Evolutionary conservation across 2,329 filamentous ascomycete species (phyloP).

Genomic region (Fusarium brevicatenulatum): DNA sequence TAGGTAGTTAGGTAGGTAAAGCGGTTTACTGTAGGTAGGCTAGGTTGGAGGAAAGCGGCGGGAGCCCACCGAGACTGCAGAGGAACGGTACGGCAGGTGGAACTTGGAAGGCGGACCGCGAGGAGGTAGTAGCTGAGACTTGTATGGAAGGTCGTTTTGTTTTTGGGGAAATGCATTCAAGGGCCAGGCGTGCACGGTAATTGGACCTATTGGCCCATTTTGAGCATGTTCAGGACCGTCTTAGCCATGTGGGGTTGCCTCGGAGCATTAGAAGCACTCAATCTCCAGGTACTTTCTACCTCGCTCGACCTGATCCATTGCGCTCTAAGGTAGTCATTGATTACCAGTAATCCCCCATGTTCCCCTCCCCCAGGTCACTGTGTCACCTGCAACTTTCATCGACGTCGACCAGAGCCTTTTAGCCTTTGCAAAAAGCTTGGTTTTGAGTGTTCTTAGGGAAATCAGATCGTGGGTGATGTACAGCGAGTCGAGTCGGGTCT

Average conservation of each 20-base stretch:
- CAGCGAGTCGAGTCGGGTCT: background rate
- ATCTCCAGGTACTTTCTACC: constrained; percentile 24
- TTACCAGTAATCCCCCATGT: constrained; percentile 9
- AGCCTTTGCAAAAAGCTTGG: constrained; percentile 15
- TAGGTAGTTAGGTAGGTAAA: constrained; percentile 17
- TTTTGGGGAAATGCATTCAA: constrained; percentile 26
- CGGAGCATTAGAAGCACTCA: constrained; percentile 25
- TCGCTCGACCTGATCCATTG: constrained; percentile 7
- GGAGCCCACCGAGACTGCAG: constrained; percentile 27
- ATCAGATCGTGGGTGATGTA: background rate
- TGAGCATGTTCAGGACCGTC: constrained; percentile 1
- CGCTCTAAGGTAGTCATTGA: constrained; percentile 11
- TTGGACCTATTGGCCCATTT: constrained; percentile 8
- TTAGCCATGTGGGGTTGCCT: constrained; percentile 32
- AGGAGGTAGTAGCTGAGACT: constrained; percentile 10
- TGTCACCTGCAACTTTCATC: constrained; percentile 43
- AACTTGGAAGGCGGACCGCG: background rate
- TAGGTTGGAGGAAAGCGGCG: constrained; percentile 19
- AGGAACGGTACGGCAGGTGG: constrained; percentile 25
- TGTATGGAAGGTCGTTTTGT: constrained; percentile 6
- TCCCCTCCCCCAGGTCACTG: constrained; percentile 30
- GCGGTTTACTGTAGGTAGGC: constrained; percentile 20
- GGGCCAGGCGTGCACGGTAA: background rate
- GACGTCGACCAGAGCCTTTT: constrained; percentile 36
- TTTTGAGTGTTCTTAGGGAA: background rate